These are phyloP conservation scores for Actinomortierella ambigua DNA, from an alignment of 371 early-diverging fungal species.

Conservation along the genomic window DNA sequence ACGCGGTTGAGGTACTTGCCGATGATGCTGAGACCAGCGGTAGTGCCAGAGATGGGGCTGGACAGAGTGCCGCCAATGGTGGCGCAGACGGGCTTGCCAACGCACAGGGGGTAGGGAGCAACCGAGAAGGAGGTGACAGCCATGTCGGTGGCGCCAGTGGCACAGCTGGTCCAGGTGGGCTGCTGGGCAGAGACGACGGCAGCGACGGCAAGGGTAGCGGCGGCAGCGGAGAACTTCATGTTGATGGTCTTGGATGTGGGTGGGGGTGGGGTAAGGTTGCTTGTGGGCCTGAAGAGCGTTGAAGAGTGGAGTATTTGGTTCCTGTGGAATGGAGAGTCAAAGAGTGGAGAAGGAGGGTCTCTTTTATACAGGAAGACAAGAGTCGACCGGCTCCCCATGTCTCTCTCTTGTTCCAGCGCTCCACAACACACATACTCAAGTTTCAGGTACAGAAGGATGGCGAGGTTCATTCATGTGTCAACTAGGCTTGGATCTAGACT, in stretches of 20 bases:
- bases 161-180: slow-evolving; percentile 16
- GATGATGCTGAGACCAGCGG: not conserved
- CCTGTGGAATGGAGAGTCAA: no score
- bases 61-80: slow-evolving; percentile 5
- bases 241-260: not conserved
- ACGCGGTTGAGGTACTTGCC: slow-evolving; percentile 19
- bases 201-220: slow-evolving; percentile 15
- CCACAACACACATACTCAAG: no score
- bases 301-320: no score
- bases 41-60: slow-evolving; percentile 1
- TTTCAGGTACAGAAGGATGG: no score
- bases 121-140: slow-evolving; percentile 7
- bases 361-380: no score
- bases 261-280: not conserved
- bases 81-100: slow-evolving; percentile 12
- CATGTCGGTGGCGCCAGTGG: slow-evolving; percentile 10
- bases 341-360: no score
- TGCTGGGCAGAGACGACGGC: slow-evolving; percentile 19
- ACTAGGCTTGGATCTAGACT: no score
- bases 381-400: no score
- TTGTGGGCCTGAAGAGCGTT: not conserved
- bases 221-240: slow-evolving; percentile 22
- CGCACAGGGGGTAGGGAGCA: slow-evolving; percentile 16
- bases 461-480: no score
- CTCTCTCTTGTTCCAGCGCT: no score